Evolutionary conservation across 257 asterid species (phyloP), one percentile per base, ranked within the genome.

Genomic region (Pogostemon cablin): DNA sequence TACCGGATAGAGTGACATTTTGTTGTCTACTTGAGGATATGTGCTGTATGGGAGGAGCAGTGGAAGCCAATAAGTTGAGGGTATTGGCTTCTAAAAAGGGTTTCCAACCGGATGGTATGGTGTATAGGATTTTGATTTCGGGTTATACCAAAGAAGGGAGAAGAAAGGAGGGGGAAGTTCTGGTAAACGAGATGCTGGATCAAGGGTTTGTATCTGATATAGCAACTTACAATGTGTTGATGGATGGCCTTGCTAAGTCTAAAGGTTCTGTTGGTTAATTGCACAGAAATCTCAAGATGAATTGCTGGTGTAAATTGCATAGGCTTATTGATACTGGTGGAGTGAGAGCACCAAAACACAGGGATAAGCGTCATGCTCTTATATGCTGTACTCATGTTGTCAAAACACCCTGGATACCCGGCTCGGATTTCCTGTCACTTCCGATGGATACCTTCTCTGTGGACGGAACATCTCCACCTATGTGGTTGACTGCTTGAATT

Each of bases 141-240:
- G 99, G 99, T 9, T 87, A 54, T 77, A 67, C 72, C 1, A 82
- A 68, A 76, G 98, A 89, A 81, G 90, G 89, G 32, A 80, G 84
- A 78, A 84, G 82, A 82, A 81, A 83, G 77, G 99, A 93, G 68
- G 95, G 96, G 9, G 90, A 87, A 81, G 64, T 49, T 68, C 15
- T 93, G 80, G 88, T 93, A 75, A 81, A 86, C 69, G 99, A 91
- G 83, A 93, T 91, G 99, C 72, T 91, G 87, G 99, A 93, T 81
- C 77, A 61, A 76, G 98, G 95, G 38, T 86, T 89, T 52, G 78
- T 93, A 46, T 86, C 86, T 53, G 96, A 86, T 81, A 86, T 93
- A 79, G 84, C 90, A 37, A 85, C 96, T 50, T 91, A 91, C 82
- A 93, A 91, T 62, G 77, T 75, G 75, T 78, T 91, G 70, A 89